Evolutionary conservation across 2,329 filamentous ascomycete species (phyloP).

Genomic region (Epichloe gansuensis): DNA sequence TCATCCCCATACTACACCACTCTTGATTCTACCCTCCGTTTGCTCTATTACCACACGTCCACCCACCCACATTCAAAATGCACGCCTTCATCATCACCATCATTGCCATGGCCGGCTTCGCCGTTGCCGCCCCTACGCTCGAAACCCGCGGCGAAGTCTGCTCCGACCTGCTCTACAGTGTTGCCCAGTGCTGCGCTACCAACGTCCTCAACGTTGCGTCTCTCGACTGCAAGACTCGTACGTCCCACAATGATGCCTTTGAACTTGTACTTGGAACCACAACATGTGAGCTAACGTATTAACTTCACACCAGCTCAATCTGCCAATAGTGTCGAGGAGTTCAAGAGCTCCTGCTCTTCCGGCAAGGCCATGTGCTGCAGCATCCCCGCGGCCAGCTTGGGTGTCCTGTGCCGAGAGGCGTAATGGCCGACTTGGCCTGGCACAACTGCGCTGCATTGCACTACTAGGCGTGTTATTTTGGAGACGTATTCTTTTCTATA

Average conservation of each 20-base stretch:
- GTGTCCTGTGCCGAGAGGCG: conserved; percentile 1
- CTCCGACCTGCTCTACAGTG: conserved; percentile 1
- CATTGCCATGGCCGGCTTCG: conserved; percentile 1
- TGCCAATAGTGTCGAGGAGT: conserved; percentile 1
- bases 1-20: no score
- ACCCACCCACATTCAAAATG: conserved; percentile 1
- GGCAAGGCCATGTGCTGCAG: conserved; percentile 5
- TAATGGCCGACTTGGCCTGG: not conserved
- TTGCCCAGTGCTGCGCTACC: conserved; percentile 6
- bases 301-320: not conserved
- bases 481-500: not conserved
- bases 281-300: not conserved
- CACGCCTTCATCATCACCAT: conserved; percentile 2
- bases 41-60: not conserved
- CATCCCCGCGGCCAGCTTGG: conserved; percentile 1
- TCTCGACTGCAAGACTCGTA: conserved; percentile 6
- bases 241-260: not conserved
- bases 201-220: conserved; percentile 3
- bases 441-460: no score
- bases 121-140: conserved; percentile 1
- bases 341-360: conserved; percentile 2
- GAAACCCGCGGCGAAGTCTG: conserved; percentile 1
- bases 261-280: not conserved
- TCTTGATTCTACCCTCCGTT: not conserved
- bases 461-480: not conserved